Percentiles rank a stretch among this genome's conserved stretches.
phyloP scores from a whole-genome alignment of 2,329 filamentous ascomycete species.

The Pezicula carpinea region DNA sequence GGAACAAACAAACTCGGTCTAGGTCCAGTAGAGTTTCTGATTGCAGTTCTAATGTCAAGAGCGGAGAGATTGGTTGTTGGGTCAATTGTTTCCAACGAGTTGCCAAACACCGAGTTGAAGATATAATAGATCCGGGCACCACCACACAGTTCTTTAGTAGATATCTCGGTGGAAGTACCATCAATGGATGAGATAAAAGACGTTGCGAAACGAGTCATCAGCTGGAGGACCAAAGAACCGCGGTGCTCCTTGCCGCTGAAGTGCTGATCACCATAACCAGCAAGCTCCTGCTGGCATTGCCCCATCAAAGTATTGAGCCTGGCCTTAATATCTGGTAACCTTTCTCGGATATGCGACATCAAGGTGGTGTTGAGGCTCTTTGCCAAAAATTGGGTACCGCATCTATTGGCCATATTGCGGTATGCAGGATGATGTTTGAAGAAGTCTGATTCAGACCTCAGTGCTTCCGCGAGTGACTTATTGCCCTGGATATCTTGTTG shows the following conservation, averaged over 20 bases:
- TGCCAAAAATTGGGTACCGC: slow-evolving; percentile 89
- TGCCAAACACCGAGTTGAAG: slow-evolving; percentile 62
- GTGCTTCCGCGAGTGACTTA: slow-evolving; percentile 88
- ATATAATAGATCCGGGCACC: slow-evolving; percentile 31
- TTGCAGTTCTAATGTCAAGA: slow-evolving; percentile 92
- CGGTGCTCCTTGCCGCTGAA: slow-evolving; percentile 97
- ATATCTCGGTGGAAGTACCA: slow-evolving; percentile 97
- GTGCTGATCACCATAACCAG: slow-evolving; percentile 95
- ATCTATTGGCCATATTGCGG: slow-evolving; percentile 88
- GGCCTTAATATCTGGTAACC: slow-evolving; percentile 95
- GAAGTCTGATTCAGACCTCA: slow-evolving; percentile 87
- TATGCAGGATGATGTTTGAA: slow-evolving; percentile 97
- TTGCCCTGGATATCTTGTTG: slow-evolving; percentile 97
- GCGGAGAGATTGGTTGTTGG: slow-evolving; percentile 93
- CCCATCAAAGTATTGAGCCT: slow-evolving; percentile 97
- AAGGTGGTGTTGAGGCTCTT: slow-evolving; percentile 93
- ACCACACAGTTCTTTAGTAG: slow-evolving; percentile 66
- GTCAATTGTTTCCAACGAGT: slow-evolving; percentile 91
- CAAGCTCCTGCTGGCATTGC: slow-evolving; percentile 97
- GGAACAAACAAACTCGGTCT: slow-evolving; percentile 94
- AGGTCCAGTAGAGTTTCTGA: slow-evolving; percentile 95
- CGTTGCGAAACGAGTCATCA: slow-evolving; percentile 97
- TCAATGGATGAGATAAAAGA: slow-evolving; percentile 99
- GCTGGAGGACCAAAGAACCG: slow-evolving; percentile 87
- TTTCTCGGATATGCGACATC: slow-evolving; percentile 93